Conservation (phyloP, 805 yeast genomes). For the Metschnikowia proteae region DNA sequence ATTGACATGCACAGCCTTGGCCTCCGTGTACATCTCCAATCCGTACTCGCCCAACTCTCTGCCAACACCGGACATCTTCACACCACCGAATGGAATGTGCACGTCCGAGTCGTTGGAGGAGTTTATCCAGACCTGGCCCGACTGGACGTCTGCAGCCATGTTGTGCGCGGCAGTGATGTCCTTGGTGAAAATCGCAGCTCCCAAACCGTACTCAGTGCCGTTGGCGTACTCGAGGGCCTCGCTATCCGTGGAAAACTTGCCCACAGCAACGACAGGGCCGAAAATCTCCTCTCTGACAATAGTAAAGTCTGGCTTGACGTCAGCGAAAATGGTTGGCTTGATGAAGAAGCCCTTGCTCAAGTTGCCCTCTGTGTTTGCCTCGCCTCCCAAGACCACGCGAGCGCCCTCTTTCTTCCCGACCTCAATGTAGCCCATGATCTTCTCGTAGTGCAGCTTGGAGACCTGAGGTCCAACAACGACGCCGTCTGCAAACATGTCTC, state of each 20-base stretch:
- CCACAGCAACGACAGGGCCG: conserved; percentile 77
- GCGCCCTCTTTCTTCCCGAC: conserved; percentile 46
- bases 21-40: conserved; percentile 64
- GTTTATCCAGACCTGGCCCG: conserved; percentile 71
- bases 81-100: conserved; percentile 78
- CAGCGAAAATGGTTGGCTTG: conserved; percentile 73
- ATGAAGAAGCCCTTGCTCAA: conserved; percentile 58
- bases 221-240: conserved; percentile 71
- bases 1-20: conserved; percentile 75
- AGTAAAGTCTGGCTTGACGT: conserved; percentile 60
- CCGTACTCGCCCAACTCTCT: conserved; percentile 79
- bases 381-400: conserved; percentile 39
- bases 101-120: conserved; percentile 62
- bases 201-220: conserved; percentile 72
- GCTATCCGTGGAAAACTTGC: conserved; percentile 60
- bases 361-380: conserved; percentile 34
- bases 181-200: conserved; percentile 73
- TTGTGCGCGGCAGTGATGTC: conserved; percentile 64
- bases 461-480: conserved; percentile 62
- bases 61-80: conserved; percentile 74
- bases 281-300: conserved; percentile 79
- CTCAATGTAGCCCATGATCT: conserved; percentile 42
- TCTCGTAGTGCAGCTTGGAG: conserved; percentile 53
- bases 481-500: conserved; percentile 46
- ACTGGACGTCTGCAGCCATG: conserved; percentile 55